Percentiles rank a stretch among this genome's conserved stretches.
These are phyloP conservation scores for Mentha longifolia DNA, from an alignment of 257 asterid species.

Conservation along the genomic window DNA sequence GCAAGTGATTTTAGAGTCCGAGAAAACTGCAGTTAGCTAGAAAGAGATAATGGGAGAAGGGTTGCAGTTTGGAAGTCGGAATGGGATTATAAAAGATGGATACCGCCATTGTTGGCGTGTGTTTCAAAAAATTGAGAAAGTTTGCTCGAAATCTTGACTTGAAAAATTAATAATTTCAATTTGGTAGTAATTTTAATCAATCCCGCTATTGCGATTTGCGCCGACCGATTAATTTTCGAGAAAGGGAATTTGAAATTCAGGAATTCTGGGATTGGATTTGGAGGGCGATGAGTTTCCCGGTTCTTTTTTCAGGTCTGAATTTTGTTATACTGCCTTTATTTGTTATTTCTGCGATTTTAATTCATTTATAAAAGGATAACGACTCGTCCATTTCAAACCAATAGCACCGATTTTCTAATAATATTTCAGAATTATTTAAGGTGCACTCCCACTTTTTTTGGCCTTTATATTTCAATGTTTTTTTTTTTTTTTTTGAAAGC, in stretches of 20 bases:
- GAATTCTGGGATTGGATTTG: not conserved
- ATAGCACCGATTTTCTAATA: too few species aligned
- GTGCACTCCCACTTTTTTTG: too few species aligned
- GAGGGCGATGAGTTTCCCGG: conserved; percentile 17
- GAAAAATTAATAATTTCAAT: conserved; percentile 28
- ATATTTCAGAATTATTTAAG: too few species aligned
- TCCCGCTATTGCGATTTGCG: not conserved
- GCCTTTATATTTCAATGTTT: too few species aligned
- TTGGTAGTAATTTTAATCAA: not conserved
- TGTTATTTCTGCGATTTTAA: too few species aligned
- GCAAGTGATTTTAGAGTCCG: not conserved
- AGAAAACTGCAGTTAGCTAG: conserved; percentile 9
- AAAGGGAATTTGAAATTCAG: not conserved
- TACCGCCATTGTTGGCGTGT: conserved; percentile 41
- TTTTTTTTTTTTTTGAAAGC: too few species aligned
- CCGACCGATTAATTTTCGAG: too few species aligned
- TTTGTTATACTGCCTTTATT: not conserved
- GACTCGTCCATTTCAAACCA: too few species aligned
- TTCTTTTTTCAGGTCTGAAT: not conserved
- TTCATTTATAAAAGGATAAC: too few species aligned
- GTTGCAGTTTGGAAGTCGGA: conserved; percentile 25
- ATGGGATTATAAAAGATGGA: not conserved
- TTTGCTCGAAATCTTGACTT: conserved; percentile 19
- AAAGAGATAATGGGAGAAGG: not conserved
- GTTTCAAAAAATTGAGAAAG: conserved; percentile 35